A percentile compares a stretch with the other conserved stretches of the same genome.
Evolutionary conservation across 192 early-diverging fungal species (phyloP).

Genomic region (Coemansia sp.): DNA sequence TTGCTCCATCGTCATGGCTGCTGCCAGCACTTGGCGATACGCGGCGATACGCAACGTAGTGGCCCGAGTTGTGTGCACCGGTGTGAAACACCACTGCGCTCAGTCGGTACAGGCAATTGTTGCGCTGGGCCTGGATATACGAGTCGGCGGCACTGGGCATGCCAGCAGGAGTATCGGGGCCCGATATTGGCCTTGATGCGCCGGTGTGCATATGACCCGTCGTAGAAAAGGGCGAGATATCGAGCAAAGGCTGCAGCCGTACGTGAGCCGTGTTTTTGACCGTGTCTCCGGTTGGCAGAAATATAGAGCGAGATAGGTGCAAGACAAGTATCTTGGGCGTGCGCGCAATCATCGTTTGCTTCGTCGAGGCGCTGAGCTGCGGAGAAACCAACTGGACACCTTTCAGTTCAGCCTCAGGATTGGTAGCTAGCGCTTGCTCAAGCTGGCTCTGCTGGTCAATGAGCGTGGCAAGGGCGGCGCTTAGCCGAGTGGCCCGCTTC

Average conservation of each 20-base stretch:
- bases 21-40: conserved; percentile 17
- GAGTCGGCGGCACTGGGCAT: conserved; percentile 8
- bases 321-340: conserved; percentile 81
- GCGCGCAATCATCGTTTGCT: conserved; percentile 86
- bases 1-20: conserved; percentile 3
- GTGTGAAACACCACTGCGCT: conserved; percentile 82
- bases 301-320: conserved; percentile 87
- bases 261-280: conserved; percentile 83
- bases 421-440: conserved; percentile 27
- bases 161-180: not conserved
- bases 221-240: conserved; percentile 79
- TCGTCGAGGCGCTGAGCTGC: conserved; percentile 57
- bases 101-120: conserved; percentile 67
- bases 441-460: conserved; percentile 19
- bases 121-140: conserved; percentile 20
- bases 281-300: conserved; percentile 65
- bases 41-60: conserved; percentile 87
- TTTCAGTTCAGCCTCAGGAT: conserved; percentile 41
- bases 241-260: conserved; percentile 68
- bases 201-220: conserved; percentile 64
- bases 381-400: conserved; percentile 31
- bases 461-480: conserved; percentile 6
- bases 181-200: conserved; percentile 56
- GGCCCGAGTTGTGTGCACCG: conserved; percentile 86
- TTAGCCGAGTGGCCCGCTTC: conserved; percentile 17